Conservation (phyloP, 345 rosid species). For the Arabidopsis suecica region DNA sequence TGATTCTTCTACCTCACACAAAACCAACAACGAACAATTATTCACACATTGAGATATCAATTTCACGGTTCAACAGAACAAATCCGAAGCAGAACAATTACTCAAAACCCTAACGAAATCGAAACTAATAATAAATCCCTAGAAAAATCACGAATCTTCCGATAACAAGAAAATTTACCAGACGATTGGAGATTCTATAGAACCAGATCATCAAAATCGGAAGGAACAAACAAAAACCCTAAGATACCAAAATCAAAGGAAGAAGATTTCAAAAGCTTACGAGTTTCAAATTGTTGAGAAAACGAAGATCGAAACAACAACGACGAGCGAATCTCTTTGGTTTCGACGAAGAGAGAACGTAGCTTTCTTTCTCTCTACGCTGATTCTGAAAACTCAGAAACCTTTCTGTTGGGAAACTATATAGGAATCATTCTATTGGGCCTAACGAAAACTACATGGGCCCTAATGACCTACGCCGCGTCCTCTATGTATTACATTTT, state of each 20-base stretch:
- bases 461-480: not conserved
- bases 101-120: too few species aligned
- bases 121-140: too few species aligned
- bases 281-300: not conserved
- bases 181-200: not conserved
- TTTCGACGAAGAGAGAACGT: constrained; percentile 5
- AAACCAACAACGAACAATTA: not conserved
- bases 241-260: not conserved
- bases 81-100: too few species aligned
- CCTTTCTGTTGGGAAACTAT: not conserved
- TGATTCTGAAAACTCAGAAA: not conserved
- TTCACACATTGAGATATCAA: not conserved
- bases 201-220: not conserved
- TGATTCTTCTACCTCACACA: constrained; percentile 45
- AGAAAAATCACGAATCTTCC: not conserved
- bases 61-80: too few species aligned
- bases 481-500: too few species aligned
- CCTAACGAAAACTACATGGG: not conserved
- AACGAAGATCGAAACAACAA: not conserved
- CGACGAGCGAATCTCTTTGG: not conserved
- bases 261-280: not conserved
- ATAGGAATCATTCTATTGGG: constrained; percentile 1
- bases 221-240: not conserved
- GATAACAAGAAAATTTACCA: too few species aligned
- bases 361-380: not conserved